Evolutionary conservation across 225 moss, liverwort and hornwort genomes (phyloP).

Genomic region (Climacium dendroides): DNA sequence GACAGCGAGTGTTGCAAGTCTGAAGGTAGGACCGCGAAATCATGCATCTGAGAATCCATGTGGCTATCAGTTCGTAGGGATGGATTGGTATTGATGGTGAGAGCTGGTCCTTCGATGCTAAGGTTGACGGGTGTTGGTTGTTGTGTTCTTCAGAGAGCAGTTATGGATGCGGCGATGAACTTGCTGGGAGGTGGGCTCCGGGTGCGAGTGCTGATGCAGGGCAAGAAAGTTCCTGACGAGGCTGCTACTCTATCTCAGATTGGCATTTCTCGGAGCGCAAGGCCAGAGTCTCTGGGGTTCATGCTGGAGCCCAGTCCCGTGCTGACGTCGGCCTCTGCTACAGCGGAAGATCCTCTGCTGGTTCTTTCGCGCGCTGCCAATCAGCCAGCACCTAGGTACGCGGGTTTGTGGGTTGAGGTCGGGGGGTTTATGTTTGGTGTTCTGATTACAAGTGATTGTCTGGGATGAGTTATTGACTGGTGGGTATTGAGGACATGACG

Average conservation of each 20-base stretch:
- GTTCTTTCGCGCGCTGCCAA: constrained; percentile 89
- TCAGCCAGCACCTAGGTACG: constrained; percentile 83
- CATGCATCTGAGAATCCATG: neutral
- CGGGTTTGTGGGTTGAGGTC: neutral
- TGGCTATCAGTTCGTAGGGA: neutral
- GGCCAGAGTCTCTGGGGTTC: constrained; percentile 87
- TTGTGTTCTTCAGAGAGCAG: constrained; percentile 59
- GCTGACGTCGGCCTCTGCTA: constrained; percentile 75
- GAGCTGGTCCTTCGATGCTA: neutral
- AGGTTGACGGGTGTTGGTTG: neutral
- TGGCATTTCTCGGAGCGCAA: constrained; percentile 76
- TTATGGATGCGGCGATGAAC: constrained; percentile 99
- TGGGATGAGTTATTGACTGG: neutral
- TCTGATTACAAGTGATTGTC: neutral
- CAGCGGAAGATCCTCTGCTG: constrained; percentile 85
- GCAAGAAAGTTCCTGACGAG: constrained; percentile 92
- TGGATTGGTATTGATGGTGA: neutral
- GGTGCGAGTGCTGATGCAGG: constrained; percentile 92
- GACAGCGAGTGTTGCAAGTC: constrained; percentile 74
- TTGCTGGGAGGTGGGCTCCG: constrained; percentile 89
- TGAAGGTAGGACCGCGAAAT: constrained; percentile 50
- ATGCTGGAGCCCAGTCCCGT: constrained; percentile 94
- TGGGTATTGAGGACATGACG: neutral
- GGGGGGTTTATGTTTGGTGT: neutral
- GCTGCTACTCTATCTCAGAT: constrained; percentile 81